Base-by-base conservation (phyloP, 768 basidiomycete species). In the Hydnomerulius pinastri region DNA sequence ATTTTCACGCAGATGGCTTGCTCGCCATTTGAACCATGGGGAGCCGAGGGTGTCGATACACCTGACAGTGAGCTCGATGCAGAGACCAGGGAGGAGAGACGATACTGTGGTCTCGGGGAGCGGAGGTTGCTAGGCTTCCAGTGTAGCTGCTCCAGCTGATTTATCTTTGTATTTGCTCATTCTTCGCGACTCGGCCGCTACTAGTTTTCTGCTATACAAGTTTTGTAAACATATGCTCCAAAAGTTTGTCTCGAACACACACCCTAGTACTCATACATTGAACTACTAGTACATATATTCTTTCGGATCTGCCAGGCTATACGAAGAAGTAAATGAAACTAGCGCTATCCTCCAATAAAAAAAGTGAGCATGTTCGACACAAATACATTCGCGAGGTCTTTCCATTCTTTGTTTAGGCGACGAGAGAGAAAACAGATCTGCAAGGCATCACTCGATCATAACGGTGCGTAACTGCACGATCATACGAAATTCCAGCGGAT, bases 111-210 rank as follows among this genome's bases (percentile, higher is more conserved):
- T 11, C 71, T 92, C 45, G 93, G 93, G 7, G 84, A 83, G 37
- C 81, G 73, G 66, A 78, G 70, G 55, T 77, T 92, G 80, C 70
- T 95, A 29, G 93, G 93, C 1, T 94, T 95, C 71, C 92, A 95
- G 66, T 97, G 93, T 66, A 93, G 91, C 57, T 95, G 93, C 63
- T 94, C 92, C 18, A 93, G 90, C 68, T 92, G 65, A 76, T 53
- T 33, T 42, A 24, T 10, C 10, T 17, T 18, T 43, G n/a, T n/a
- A n/a, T n/a, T n/a, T n/a, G n/a, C n/a, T n/a, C n/a, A n/a, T n/a
- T n/a, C n/a, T n/a, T n/a, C n/a, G n/a, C n/a, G n/a, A n/a, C n/a
- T n/a, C n/a, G n/a, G n/a, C n/a, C n/a, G n/a, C n/a, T n/a, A n/a
- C n/a, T n/a, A n/a, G n/a, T n/a, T n/a, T n/a, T n/a, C n/a, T n/a